phyloP scores from a whole-genome alignment of 2,329 filamentous ascomycete genomes.

The Colletotrichum chrysophilum region DNA sequence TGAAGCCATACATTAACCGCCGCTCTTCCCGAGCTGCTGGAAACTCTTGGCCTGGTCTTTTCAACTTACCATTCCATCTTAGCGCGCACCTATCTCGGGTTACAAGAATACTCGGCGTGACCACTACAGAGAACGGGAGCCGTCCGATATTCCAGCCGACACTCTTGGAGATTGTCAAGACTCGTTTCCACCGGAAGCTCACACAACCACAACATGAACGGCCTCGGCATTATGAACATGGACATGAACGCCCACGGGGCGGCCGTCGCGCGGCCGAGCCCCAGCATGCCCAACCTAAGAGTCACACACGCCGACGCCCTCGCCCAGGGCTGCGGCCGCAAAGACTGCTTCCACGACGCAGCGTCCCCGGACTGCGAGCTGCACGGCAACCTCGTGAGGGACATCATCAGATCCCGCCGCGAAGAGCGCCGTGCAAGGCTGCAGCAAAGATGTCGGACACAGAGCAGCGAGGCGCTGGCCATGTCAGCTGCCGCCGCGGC shows the following conservation, averaged over 20 bases:
- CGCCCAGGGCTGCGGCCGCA: not conserved
- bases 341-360: conserved; percentile 2
- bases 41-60: not conserved
- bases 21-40: not conserved
- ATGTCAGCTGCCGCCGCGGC: not conserved
- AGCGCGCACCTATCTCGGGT: not conserved
- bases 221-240: not conserved
- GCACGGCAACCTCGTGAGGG: conserved; percentile 7
- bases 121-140: not conserved
- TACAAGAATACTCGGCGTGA: not conserved
- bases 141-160: not conserved
- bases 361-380: not conserved
- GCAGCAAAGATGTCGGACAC: conserved; percentile 8
- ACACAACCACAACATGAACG: not conserved
- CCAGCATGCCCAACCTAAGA: not conserved
- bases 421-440: conserved; percentile 11
- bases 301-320: not conserved
- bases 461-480: not conserved
- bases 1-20: not conserved
- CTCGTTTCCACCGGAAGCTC: not conserved
- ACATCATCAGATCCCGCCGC: conserved; percentile 13
- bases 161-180: not conserved
- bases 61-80: not conserved
- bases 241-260: not conserved
- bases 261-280: not conserved